Percentiles rank a stretch among this genome's conserved stretches.
These are phyloP conservation scores for Psilocybe sp. DNA, from an alignment of 768 basidiomycete genomes.

Conservation along the genomic window DNA sequence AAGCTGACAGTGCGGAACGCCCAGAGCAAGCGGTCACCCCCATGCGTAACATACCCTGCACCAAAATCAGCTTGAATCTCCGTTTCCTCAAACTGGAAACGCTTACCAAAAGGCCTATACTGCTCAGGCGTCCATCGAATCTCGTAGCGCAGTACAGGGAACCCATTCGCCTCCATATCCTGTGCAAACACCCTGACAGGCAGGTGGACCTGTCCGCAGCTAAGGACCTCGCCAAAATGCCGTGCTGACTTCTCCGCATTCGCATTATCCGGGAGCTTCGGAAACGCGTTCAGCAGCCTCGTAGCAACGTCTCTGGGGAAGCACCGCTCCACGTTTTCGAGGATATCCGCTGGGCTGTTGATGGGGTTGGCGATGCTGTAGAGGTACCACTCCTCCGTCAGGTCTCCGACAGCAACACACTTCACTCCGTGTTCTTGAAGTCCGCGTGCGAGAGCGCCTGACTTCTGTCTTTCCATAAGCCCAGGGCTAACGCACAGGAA, in stretches of 20 bases:
- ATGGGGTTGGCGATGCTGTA: slow-evolving; percentile 72
- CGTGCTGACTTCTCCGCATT: slow-evolving; percentile 38
- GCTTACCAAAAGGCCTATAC: slow-evolving; percentile 49
- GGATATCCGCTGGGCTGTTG: slow-evolving; percentile 43
- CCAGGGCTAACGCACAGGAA: slow-evolving; percentile 56
- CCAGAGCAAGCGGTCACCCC: slow-evolving; percentile 62
- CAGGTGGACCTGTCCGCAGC: slow-evolving; percentile 64
- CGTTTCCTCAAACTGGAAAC: not conserved
- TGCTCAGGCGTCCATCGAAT: slow-evolving; percentile 71
- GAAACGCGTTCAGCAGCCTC: slow-evolving; percentile 43
- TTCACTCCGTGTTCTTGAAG: slow-evolving; percentile 57
- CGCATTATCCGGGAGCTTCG: slow-evolving; percentile 35
- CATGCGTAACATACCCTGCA: slow-evolving; percentile 71
- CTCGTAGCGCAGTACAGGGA: slow-evolving; percentile 66
- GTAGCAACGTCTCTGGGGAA: slow-evolving; percentile 48
- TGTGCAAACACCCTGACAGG: slow-evolving; percentile 61
- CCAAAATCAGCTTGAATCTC: not conserved
- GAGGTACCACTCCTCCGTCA: slow-evolving; percentile 75
- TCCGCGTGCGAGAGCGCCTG: slow-evolving; percentile 52
- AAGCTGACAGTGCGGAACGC: slow-evolving; percentile 53
- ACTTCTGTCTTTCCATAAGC: slow-evolving; percentile 67
- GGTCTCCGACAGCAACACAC: slow-evolving; percentile 64
- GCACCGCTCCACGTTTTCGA: slow-evolving; percentile 58
- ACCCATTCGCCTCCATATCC: slow-evolving; percentile 53
- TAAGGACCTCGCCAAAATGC: slow-evolving; percentile 58